Conservation (phyloP, 2,329 filamentous ascomycete species). For the Paracorniculantispora psalliotae region DNA sequence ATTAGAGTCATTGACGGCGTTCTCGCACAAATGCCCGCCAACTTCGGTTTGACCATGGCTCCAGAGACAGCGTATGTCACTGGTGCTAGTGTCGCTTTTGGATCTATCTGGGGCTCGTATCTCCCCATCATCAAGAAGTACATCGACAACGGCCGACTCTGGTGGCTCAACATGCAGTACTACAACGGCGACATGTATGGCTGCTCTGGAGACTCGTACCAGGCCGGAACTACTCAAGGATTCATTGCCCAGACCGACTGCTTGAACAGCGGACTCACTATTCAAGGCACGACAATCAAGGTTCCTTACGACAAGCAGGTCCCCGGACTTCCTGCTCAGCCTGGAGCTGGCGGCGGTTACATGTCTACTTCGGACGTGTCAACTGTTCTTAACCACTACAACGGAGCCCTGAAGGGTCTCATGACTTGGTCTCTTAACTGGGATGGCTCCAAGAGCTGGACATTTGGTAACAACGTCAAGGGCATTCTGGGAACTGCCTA, state of each 20-base stretch:
- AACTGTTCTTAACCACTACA: constrained; percentile 28
- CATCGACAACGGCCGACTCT: constrained; percentile 30
- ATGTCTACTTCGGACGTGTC: constrained; percentile 26
- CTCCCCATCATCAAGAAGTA: constrained; percentile 34
- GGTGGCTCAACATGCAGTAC: constrained; percentile 35
- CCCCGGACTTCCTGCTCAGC: constrained; percentile 31
- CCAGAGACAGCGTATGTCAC: constrained; percentile 34
- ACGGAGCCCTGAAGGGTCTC: constrained; percentile 28
- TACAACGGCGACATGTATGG: constrained; percentile 35
- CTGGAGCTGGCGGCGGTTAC: constrained; percentile 29
- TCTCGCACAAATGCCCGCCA: constrained; percentile 49
- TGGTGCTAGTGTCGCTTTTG: constrained; percentile 26
- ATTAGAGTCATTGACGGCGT: constrained; percentile 33
- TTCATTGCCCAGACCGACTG: constrained; percentile 33
- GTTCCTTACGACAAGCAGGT: constrained; percentile 31
- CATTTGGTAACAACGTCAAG: constrained; percentile 29
- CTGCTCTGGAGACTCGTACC: constrained; percentile 29
- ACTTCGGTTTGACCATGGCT: constrained; percentile 50
- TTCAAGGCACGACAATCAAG: constrained; percentile 28
- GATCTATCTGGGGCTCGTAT: constrained; percentile 32
- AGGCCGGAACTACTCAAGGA: constrained; percentile 27
- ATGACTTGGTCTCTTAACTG: constrained; percentile 36
- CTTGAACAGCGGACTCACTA: constrained; percentile 26
- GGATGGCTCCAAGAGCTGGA: constrained; percentile 31
- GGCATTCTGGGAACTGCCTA: neutral